phyloP scores from a whole-genome alignment of 768 basidiomycete genomes.

The Tubosaeta sp. region DNA sequence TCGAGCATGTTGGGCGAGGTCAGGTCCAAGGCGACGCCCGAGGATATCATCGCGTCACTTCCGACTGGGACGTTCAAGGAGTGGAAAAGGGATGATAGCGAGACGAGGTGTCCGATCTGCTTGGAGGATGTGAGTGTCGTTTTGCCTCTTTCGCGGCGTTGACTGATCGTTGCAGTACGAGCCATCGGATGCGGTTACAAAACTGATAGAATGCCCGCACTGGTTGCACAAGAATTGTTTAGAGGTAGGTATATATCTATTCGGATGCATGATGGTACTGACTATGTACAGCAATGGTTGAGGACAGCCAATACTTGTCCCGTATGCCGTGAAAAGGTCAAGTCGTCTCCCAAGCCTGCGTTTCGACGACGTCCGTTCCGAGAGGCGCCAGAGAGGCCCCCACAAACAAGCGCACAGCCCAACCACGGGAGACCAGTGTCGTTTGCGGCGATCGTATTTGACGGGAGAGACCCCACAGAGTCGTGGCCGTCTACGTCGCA shows the following conservation, averaged over 20 bases:
- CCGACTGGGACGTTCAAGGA: conserved; percentile 63
- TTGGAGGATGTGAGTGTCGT: conserved; percentile 68
- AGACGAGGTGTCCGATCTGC: conserved; percentile 78
- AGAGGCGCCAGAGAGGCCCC: background rate
- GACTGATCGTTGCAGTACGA: conserved; percentile 48
- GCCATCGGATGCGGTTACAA: conserved; percentile 57
- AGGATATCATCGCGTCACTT: conserved; percentile 53
- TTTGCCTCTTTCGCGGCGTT: background rate
- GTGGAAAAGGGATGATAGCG: conserved; percentile 62
- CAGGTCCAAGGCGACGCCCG: conserved; percentile 59
- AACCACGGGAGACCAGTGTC: conserved; percentile 14
- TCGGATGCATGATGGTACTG: background rate
- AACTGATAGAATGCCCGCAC: conserved; percentile 67
- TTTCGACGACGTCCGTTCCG: conserved; percentile 19
- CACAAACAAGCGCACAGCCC: conserved; percentile 5
- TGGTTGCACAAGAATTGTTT: conserved; percentile 80
- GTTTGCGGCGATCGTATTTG: conserved; percentile 18
- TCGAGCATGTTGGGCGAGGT: conserved; percentile 64
- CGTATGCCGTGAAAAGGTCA: conserved; percentile 68
- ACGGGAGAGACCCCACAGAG: conserved; percentile 10
- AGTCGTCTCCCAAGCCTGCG: conserved; percentile 19
- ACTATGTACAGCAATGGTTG: conserved; percentile 66
- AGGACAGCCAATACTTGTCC: conserved; percentile 73
- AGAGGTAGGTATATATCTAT: conserved; percentile 42
- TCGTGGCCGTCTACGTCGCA: conserved; percentile 5